Evolutionary conservation across 371 early-diverging fungal genomes (phyloP), one percentile per base, ranked within the genome.

Genomic region (Syncephalastrum contaminatum): DNA sequence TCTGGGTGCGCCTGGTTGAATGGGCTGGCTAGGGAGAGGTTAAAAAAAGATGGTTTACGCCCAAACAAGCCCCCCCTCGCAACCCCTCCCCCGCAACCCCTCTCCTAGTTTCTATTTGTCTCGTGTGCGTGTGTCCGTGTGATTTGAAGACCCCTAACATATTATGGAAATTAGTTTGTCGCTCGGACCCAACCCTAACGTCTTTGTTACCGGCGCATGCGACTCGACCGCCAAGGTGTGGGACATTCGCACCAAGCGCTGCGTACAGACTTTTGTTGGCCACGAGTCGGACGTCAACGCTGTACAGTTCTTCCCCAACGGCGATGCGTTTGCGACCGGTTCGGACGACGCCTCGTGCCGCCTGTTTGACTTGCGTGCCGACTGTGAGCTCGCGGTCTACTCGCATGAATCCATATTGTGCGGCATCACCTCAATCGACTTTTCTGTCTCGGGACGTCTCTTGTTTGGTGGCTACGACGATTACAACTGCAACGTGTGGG

Each of bases 401-500:
- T 91, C 97, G 13, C 94, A 97, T 77, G 98, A 97, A 74, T 89
- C 90, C 54, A 94, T 99, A 59, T 76, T 95, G 49, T 94, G 96
- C 67, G 98, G 99, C 30, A 94, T 99, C 70, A 99, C 99, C 5
- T 95, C 97, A 8, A 89, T 99, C 24, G 96, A 87, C 14, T 99
- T 99, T 67, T 95, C 95, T 27, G 83, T 91, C 40, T 95, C 96
- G 10, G 99, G 99, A 6, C 86, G 99, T 25, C 73, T 98, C 24
- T 65, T 98, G 56, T 99, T 99, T 82, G 96, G 97, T 25, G 99
- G 98, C 20, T 98, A 97, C 66, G 99, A 99, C 69, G 98, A 99
- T 72, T 97, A 92, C 70, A 96, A 95, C 72, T 95, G 96, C 82
- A 93, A 97, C 65, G 96, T 96, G 10, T 98, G 98, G 98, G 98